A percentile compares a stretch with the other conserved stretches of the same genome.
Conservation (phyloP, 495 filamentous ascomycete genomes). For the Rhypophila decipiens region DNA sequence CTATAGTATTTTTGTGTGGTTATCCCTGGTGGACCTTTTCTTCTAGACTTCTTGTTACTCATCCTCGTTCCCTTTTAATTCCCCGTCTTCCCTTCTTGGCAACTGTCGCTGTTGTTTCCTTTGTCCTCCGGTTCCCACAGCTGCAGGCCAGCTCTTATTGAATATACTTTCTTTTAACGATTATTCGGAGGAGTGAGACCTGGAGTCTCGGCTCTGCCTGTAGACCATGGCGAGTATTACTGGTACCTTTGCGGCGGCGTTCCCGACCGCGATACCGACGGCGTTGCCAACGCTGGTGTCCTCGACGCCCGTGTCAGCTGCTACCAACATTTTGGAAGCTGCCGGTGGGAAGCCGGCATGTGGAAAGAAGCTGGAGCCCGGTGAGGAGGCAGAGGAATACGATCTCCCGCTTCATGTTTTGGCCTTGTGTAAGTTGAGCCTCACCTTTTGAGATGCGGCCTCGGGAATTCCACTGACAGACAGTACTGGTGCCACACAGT, state of each 20-base stretch:
- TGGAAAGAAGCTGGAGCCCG: slow-evolving; percentile 37
- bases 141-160: slow-evolving; percentile 21
- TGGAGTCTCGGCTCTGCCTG: too few species aligned
- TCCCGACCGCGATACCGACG: too few species aligned
- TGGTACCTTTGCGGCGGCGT: too few species aligned
- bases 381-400: slow-evolving; percentile 36
- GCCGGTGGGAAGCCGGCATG: not conserved
- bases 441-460: too few species aligned
- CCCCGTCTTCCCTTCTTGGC: slow-evolving; percentile 3
- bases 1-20: slow-evolving; percentile 2
- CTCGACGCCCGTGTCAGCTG: not conserved
- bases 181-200: slow-evolving; percentile 5
- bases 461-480: too few species aligned
- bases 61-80: slow-evolving; percentile 8
- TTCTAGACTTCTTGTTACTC: slow-evolving; percentile 14
- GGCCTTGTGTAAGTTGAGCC: slow-evolving; percentile 46
- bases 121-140: slow-evolving; percentile 12
- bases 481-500: too few species aligned
- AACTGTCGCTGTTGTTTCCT: slow-evolving; percentile 3
- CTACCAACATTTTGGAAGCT: not conserved
- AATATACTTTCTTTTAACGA: slow-evolving; percentile 1
- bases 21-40: slow-evolving; percentile 28
- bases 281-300: too few species aligned
- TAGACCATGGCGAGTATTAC: too few species aligned
- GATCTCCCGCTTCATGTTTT: slow-evolving; percentile 43